Percentiles rank a stretch among this genome's conserved stretches.
These are phyloP conservation scores for Hypholoma sublateritium DNA, from an alignment of 768 basidiomycete species.

Conservation along the genomic window DNA sequence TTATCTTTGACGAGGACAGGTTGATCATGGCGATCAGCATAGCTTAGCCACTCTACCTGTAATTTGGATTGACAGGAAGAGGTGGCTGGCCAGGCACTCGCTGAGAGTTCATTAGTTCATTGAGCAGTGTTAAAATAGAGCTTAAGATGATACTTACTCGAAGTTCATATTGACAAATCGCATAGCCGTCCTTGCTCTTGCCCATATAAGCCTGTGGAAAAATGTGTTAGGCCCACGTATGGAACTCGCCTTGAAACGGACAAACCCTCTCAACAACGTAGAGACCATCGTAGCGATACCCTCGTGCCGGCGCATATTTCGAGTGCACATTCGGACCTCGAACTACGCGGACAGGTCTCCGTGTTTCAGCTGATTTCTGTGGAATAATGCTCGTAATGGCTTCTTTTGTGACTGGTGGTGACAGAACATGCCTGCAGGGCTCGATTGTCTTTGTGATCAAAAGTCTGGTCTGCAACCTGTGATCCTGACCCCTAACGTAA, in stretches of 20 bases:
- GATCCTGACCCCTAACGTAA: slow-evolving; percentile 16
- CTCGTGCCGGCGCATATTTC: slow-evolving; percentile 32
- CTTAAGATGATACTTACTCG: slow-evolving; percentile 15
- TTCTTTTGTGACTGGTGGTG: background rate
- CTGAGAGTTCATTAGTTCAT: slow-evolving; percentile 4
- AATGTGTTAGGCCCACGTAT: background rate
- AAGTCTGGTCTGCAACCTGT: slow-evolving; percentile 34
- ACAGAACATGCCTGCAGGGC: slow-evolving; percentile 20
- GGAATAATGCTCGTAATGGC: background rate
- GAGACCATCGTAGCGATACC: slow-evolving; percentile 45
- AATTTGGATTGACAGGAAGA: slow-evolving; percentile 4
- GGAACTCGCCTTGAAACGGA: background rate
- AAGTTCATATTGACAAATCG: slow-evolving; percentile 30
- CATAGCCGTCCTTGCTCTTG: slow-evolving; percentile 27
- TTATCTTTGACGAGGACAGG: background rate
- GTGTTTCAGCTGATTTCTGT: slow-evolving; percentile 30
- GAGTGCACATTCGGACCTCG: slow-evolving; percentile 32
- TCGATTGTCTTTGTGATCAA: slow-evolving; percentile 33
- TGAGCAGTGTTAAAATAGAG: background rate
- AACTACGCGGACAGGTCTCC: slow-evolving; percentile 39
- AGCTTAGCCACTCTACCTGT: background rate
- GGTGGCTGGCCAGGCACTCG: slow-evolving; percentile 13
- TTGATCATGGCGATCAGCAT: background rate
- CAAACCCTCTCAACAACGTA: slow-evolving; percentile 36
- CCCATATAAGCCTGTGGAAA: slow-evolving; percentile 25